Percentiles rank a stretch among this genome's conserved stretches.
Evolutionary conservation across 371 early-diverging fungal species (phyloP).

Genomic region (Nematocida parisii): DNA sequence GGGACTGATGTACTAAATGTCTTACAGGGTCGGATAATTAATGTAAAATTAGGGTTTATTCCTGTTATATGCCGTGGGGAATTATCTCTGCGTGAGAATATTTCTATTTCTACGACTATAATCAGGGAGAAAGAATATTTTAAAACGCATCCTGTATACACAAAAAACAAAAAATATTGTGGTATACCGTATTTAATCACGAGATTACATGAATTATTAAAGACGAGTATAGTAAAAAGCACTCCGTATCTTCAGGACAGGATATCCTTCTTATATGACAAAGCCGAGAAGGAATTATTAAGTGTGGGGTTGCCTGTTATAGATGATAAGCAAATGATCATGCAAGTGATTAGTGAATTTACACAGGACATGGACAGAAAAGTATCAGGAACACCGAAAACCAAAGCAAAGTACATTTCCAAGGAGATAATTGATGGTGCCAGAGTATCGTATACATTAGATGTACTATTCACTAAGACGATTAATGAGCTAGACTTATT

Average conservation of each 20-base stretch:
- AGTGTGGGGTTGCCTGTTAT: slow-evolving; percentile 70
- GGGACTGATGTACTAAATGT: slow-evolving; percentile 87
- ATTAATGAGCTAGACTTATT: slow-evolving; percentile 86
- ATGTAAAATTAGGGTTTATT: slow-evolving; percentile 86
- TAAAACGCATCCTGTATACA: slow-evolving; percentile 83
- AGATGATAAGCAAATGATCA: slow-evolving; percentile 55
- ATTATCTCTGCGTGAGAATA: slow-evolving; percentile 81
- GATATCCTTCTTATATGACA: slow-evolving; percentile 41
- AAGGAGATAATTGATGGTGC: slow-evolving; percentile 95
- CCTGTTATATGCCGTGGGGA: slow-evolving; percentile 91
- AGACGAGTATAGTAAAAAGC: slow-evolving; percentile 62
- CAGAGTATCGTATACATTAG: slow-evolving; percentile 91
- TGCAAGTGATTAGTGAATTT: slow-evolving; percentile 77
- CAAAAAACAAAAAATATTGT: slow-evolving; percentile 87
- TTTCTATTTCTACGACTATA: slow-evolving; percentile 78
- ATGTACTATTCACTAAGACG: slow-evolving; percentile 84
- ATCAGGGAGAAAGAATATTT: slow-evolving; percentile 84
- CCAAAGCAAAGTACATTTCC: slow-evolving; percentile 81
- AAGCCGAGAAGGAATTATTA: slow-evolving; percentile 71
- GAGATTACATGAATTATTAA: slow-evolving; percentile 82
- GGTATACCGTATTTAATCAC: slow-evolving; percentile 91
- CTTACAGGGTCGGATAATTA: slow-evolving; percentile 81
- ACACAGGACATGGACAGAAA: slow-evolving; percentile 64
- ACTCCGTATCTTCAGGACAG: slow-evolving; percentile 64
- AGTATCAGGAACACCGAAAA: slow-evolving; percentile 77